Percentiles rank a stretch among this genome's conserved stretches.
Conservation (phyloP, 176 grass and related monocot genomes). For the Hsuehochloa calcarea region DNA sequence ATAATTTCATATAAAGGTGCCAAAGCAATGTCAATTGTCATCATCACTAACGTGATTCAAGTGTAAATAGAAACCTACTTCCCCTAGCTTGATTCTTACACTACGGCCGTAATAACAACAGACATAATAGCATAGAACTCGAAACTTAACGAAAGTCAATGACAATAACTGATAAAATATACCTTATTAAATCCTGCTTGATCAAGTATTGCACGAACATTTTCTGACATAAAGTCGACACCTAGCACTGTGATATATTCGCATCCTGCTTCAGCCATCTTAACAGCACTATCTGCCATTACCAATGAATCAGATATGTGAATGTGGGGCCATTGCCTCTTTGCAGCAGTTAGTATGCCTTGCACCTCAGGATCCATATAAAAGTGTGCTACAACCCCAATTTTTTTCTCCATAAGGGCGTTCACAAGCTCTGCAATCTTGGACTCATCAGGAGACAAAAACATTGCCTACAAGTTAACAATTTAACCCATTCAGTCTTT, state of each 20-base stretch:
- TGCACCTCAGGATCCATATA: conserved; percentile 99
- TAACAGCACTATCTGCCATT: conserved; percentile 94
- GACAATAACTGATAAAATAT: conserved; percentile 24
- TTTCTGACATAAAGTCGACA: conserved; percentile 99
- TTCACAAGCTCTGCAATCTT: conserved; percentile 70
- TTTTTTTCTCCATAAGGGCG: conserved; percentile 64
- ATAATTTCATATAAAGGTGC: neutral
- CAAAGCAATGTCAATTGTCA: neutral
- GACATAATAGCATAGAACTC: neutral
- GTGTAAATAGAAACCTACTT: conserved; percentile 1
- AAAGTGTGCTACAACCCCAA: conserved; percentile 93
- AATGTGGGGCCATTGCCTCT: conserved; percentile 92
- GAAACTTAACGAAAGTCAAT: conserved; percentile 6
- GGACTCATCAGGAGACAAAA: conserved; percentile 73
- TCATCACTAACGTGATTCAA: neutral
- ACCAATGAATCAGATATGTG: conserved; percentile 94
- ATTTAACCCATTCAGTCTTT: conserved; percentile 11
- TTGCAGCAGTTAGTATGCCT: conserved; percentile 88
- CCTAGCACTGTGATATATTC: conserved; percentile 87
- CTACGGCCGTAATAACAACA: neutral
- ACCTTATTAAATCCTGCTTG: conserved; percentile 91
- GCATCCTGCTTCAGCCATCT: conserved; percentile 96
- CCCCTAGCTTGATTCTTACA: neutral
- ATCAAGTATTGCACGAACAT: conserved; percentile 98
- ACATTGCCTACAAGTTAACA: conserved; percentile 62